Percentiles rank a stretch among this genome's conserved stretches.
These are phyloP conservation scores for Phaseolus lunatus DNA, from an alignment of 306 rosid genomes.

Conservation along the genomic window DNA sequence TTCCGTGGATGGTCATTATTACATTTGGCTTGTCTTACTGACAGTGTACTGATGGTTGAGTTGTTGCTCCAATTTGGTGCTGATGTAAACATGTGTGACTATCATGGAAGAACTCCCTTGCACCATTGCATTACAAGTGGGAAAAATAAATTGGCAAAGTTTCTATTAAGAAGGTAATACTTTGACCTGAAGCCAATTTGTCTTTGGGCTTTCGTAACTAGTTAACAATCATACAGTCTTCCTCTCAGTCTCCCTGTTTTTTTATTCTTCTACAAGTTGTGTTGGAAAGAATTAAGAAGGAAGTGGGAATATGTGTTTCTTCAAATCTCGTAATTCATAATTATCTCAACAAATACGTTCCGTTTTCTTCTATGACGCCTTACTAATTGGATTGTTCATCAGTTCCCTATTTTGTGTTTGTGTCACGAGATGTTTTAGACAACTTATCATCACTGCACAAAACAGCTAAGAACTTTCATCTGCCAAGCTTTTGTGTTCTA, in stretches of 20 bases:
- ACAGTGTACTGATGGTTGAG: slow-evolving; percentile 78
- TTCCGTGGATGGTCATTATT: slow-evolving; percentile 83
- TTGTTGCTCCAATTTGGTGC: slow-evolving; percentile 94
- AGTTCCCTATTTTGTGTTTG: neutral
- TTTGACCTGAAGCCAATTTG: slow-evolving; percentile 7
- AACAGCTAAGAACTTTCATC: neutral
- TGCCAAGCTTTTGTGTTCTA: neutral
- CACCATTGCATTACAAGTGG: slow-evolving; percentile 81
- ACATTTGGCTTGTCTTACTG: slow-evolving; percentile 83
- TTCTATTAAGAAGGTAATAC: slow-evolving; percentile 83
- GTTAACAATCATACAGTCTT: neutral
- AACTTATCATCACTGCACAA: neutral
- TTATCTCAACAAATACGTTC: neutral
- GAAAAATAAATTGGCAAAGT: slow-evolving; percentile 77
- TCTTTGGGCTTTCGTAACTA: neutral
- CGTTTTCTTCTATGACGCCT: slow-evolving; percentile 1
- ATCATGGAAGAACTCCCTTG: slow-evolving; percentile 94
- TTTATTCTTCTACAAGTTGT: slow-evolving; percentile 1
- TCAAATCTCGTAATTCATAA: slow-evolving; percentile 1
- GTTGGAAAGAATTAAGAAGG: slow-evolving; percentile 3
- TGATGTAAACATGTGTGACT: slow-evolving; percentile 73
- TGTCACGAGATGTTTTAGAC: neutral
- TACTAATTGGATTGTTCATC: neutral
- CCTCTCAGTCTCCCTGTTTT: neutral
- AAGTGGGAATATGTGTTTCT: neutral